These are phyloP conservation scores for Colletotrichum ledebouriae DNA, from an alignment of 2,329 filamentous ascomycete species.

Conservation along the genomic window DNA sequence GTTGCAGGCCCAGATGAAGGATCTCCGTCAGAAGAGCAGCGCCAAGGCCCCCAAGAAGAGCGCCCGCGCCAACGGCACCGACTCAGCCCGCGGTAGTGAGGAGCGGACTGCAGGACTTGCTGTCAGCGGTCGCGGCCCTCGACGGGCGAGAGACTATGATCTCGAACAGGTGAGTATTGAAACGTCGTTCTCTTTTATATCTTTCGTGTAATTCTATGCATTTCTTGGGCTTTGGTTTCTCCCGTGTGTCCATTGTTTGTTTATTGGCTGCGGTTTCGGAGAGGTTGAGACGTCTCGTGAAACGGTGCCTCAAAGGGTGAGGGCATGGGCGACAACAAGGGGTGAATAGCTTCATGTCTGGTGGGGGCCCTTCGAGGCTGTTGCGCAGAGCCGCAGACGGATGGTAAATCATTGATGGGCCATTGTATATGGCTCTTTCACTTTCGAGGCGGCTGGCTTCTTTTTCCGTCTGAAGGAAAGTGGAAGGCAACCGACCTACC, in stretches of 20 bases:
- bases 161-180: constrained; percentile 79
- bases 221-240: constrained; percentile 21
- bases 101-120: constrained; percentile 76
- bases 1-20: constrained; percentile 77
- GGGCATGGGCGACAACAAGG: constrained; percentile 1
- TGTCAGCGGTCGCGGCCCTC: constrained; percentile 75
- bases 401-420: constrained; percentile 1
- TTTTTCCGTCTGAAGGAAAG: neutral
- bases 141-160: constrained; percentile 84
- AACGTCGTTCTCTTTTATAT: constrained; percentile 42
- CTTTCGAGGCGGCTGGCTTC: neutral
- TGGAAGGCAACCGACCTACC: neutral
- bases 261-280: neutral
- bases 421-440: neutral
- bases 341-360: constrained; percentile 26
- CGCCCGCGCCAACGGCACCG: constrained; percentile 62
- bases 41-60: constrained; percentile 69
- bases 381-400: neutral
- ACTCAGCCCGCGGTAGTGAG: constrained; percentile 81
- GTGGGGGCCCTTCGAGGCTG: constrained; percentile 6
- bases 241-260: neutral
- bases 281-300: constrained; percentile 16
- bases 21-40: constrained; percentile 63
- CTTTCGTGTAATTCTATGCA: constrained; percentile 38
- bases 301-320: constrained; percentile 9